Evolutionary conservation across 495 filamentous ascomycete genomes (phyloP), one percentile per base, ranked within the genome.

Genomic region (Penicillium soppii): DNA sequence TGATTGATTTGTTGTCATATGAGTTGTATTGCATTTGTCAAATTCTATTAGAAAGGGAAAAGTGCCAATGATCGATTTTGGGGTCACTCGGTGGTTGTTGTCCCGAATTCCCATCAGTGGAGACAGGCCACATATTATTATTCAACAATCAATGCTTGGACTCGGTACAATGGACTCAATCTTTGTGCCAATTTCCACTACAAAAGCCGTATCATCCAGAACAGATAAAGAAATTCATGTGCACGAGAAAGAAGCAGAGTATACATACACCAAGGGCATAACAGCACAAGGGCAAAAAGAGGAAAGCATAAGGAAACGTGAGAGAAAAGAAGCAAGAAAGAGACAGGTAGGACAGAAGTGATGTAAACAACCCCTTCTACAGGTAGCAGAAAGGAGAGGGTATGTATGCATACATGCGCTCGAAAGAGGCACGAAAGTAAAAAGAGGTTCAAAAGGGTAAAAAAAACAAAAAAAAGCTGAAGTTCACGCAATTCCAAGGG

Each of bases 371-470:
- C 12, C 43, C 20, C 25, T 9, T 29, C 39, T 36, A 20, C n/a
- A 13, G 21, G 41, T 4, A 32, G 46, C 29, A 50, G 19, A 38
- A 16, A 17, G 21, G 27, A 37, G 10, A 50, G 51, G 51, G 51
- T 53, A 53, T 32, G 36, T 48, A 47, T 36, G 44, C 27, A 54
- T 40, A 19, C 26, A 50, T 41, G 49, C 26, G n/a, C 37, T 42
- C 1, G 16, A 43, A 20, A 43, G 39, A 16, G 17, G 33, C 45
- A 50, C 23, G 26, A 41, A 27, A 43, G 21, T 42, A 35, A 43
- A 60, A 59, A 41, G 38, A 54, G 56, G 36, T 40, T n/a, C 30
- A 60, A 59, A 41, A 25, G 12, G 49, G 35, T 25, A 50, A 51
- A 13, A 27, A 44, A 38, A 37, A 33, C 30, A 43, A 32, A 26